phyloP scores from a whole-genome alignment of 495 filamentous ascomycete genomes.

The Apodospora peruviana region DNA sequence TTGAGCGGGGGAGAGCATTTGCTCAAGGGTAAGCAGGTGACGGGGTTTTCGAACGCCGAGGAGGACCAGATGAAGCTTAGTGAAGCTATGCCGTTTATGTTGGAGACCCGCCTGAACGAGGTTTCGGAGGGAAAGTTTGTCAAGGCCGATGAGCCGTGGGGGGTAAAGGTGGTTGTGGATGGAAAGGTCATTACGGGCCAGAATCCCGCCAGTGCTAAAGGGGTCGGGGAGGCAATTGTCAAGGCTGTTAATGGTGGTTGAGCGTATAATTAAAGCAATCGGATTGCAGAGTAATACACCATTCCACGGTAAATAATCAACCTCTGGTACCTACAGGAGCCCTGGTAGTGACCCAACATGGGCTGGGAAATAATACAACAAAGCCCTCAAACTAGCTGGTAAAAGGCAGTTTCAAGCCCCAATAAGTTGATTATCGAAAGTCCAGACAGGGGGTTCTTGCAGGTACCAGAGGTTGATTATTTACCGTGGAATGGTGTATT shows the following conservation, averaged over 20 bases:
- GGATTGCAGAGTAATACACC: too few species aligned
- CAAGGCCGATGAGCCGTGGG: conserved; percentile 56
- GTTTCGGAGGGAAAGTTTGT: conserved; percentile 47
- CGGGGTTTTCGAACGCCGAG: conserved; percentile 65
- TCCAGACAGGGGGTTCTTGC: too few species aligned
- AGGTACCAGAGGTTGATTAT: too few species aligned
- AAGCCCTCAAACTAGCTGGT: too few species aligned
- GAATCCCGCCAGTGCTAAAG: conserved; percentile 62
- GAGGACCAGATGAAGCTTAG: conserved; percentile 50
- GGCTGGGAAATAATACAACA: too few species aligned
- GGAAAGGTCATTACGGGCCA: conserved; percentile 68
- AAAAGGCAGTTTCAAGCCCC: too few species aligned
- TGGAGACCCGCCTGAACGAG: conserved; percentile 54
- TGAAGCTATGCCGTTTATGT: conserved; percentile 54
- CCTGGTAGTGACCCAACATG: too few species aligned
- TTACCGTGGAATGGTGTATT: too few species aligned
- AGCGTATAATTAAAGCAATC: background rate
- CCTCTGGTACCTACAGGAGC: too few species aligned
- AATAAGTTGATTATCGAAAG: too few species aligned
- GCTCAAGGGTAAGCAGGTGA: conserved; percentile 52
- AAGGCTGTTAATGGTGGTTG: conserved; percentile 16
- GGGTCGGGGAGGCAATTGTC: conserved; percentile 48
- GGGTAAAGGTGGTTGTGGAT: conserved; percentile 53
- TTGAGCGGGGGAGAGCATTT: conserved; percentile 45
- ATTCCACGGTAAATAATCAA: too few species aligned